phyloP scores from a whole-genome alignment of 306 rosid species.

The Adenanthera pavonina region DNA sequence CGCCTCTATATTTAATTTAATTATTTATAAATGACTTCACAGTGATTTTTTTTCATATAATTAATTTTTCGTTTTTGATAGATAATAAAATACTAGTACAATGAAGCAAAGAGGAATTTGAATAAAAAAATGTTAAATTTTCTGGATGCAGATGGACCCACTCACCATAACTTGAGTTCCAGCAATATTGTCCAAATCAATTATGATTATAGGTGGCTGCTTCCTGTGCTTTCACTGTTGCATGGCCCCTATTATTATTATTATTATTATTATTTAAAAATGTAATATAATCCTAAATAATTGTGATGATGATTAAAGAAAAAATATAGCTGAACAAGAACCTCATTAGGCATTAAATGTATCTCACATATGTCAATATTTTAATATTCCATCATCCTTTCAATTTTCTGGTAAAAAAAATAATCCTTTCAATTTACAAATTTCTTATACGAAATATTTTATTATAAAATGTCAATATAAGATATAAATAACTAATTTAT shows the following conservation, averaged over 20 bases:
- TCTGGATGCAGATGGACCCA: constrained; percentile 36
- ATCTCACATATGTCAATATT: neutral
- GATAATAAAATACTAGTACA: neutral
- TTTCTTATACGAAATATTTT: neutral
- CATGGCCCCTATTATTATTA: neutral
- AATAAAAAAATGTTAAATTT: neutral
- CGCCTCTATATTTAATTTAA: neutral
- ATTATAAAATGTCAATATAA: neutral
- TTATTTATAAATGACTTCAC: neutral
- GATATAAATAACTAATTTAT: no score
- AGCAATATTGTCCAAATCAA: constrained; percentile 42
- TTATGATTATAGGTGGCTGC: constrained; percentile 45
- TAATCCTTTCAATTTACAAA: neutral
- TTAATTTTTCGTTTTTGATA: neutral
- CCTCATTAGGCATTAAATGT: neutral
- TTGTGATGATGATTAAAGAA: neutral
- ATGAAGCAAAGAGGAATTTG: neutral
- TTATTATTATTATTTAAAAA: neutral
- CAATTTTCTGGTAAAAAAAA: no score
- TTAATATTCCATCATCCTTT: neutral
- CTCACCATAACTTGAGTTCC: constrained; percentile 38
- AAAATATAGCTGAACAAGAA: neutral
- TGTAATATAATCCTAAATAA: neutral
- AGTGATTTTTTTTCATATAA: neutral
- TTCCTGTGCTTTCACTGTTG: constrained; percentile 30